These are phyloP conservation scores for Cercospora sesami DNA, from an alignment of 2,329 filamentous ascomycete species.

Conservation along the genomic window DNA sequence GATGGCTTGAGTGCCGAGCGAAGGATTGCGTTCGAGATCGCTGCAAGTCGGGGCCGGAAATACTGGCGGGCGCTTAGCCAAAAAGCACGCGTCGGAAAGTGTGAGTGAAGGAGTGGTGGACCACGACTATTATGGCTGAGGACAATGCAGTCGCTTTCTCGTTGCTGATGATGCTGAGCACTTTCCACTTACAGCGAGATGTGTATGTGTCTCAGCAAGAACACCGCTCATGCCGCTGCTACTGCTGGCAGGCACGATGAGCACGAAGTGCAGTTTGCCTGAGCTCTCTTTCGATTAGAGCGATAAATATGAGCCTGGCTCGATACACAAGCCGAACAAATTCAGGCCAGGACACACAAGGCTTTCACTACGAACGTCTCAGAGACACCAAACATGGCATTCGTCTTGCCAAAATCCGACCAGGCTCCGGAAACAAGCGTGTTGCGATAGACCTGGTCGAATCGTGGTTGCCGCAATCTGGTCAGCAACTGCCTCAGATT, in stretches of 20 bases:
- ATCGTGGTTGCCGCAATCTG: slow-evolving; percentile 28
- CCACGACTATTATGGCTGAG: background rate
- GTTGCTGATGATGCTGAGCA: background rate
- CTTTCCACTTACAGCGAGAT: background rate
- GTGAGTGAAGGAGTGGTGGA: background rate
- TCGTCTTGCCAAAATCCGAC: slow-evolving; percentile 32
- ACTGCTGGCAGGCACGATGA: background rate
- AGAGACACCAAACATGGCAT: slow-evolving; percentile 33
- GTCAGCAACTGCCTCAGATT: slow-evolving; percentile 15
- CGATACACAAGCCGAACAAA: slow-evolving; percentile 29
- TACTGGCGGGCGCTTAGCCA: background rate
- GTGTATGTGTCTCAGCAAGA: background rate
- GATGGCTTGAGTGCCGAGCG: background rate
- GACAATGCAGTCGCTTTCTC: background rate
- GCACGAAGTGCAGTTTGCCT: background rate
- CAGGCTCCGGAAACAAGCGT: slow-evolving; percentile 30
- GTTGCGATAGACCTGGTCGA: slow-evolving; percentile 34
- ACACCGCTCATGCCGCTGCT: background rate
- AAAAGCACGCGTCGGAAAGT: background rate
- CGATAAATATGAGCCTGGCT: slow-evolving; percentile 25
- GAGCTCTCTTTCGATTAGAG: background rate
- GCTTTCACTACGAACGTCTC: slow-evolving; percentile 31
- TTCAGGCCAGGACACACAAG: slow-evolving; percentile 12
- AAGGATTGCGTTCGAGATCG: slow-evolving; percentile 1
- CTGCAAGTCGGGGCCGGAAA: background rate